These are phyloP conservation scores for Solanum tarijense DNA, from an alignment of 257 asterid genomes.

Conservation along the genomic window DNA sequence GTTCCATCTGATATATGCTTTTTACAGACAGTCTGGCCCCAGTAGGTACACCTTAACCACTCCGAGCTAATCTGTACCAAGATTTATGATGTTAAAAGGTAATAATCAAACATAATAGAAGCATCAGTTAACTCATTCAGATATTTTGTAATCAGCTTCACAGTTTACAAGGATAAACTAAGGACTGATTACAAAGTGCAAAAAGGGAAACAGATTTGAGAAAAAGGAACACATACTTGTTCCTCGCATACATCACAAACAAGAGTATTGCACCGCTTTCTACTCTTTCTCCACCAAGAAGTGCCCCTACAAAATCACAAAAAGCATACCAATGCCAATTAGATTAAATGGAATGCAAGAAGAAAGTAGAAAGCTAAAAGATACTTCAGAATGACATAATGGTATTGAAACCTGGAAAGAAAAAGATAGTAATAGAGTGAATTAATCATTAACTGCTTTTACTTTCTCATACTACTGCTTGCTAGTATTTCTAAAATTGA, in stretches of 20 bases:
- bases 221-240: background rate
- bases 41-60: background rate
- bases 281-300: background rate
- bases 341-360: background rate
- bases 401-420: background rate
- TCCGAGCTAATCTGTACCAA: background rate
- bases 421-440: background rate
- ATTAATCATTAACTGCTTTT: background rate
- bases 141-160: background rate
- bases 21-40: background rate
- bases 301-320: background rate
- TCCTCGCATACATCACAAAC: constrained; percentile 2
- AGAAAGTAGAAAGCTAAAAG: background rate
- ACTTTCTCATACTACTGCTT: background rate
- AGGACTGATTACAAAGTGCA: background rate
- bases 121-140: background rate
- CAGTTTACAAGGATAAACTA: background rate
- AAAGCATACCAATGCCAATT: background rate
- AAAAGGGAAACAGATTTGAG: background rate
- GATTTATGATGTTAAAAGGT: background rate
- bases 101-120: background rate
- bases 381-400: background rate
- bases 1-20: background rate
- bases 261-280: background rate
- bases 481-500: background rate